Percentiles rank a stretch among this genome's conserved stretches.
Conservation (phyloP, 2,329 filamentous ascomycete genomes). For the Claviceps sorghi region DNA sequence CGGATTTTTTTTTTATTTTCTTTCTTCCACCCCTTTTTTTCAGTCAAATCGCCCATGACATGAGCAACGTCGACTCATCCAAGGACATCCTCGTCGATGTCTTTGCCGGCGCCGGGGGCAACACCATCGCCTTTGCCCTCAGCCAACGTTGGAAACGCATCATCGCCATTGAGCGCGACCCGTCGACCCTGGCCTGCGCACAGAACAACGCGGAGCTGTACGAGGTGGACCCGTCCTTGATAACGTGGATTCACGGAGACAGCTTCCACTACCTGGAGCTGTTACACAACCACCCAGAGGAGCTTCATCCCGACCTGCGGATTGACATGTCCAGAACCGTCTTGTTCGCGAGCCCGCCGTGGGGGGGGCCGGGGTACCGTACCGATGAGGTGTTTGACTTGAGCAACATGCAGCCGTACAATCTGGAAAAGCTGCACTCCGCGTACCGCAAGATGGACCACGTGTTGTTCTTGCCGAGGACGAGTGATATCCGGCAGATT, state of each 20-base stretch:
- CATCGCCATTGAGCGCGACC: conserved; percentile 78
- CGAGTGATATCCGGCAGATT: conserved; percentile 68
- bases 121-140: conserved; percentile 84
- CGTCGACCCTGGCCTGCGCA: conserved; percentile 68
- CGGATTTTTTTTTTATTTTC: neutral
- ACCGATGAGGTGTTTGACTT: conserved; percentile 65
- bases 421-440: conserved; percentile 44
- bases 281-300: conserved; percentile 21
- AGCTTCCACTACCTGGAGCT: conserved; percentile 60
- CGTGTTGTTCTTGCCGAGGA: conserved; percentile 74
- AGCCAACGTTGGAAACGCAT: conserved; percentile 67
- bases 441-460: conserved; percentile 46
- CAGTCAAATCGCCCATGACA: conserved; percentile 62
- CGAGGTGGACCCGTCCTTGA: conserved; percentile 53
- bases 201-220: conserved; percentile 85
- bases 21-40: conserved; percentile 1
- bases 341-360: conserved; percentile 44
- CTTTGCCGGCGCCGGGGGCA: conserved; percentile 85
- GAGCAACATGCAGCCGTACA: conserved; percentile 78
- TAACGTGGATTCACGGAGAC: conserved; percentile 78
- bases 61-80: conserved; percentile 38
- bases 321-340: conserved; percentile 28
- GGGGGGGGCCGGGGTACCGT: conserved; percentile 43
- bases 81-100: conserved; percentile 67
- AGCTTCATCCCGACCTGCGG: conserved; percentile 24